phyloP scores from a whole-genome alignment of 805 yeast species.

The Ogataea paraovalis region DNA sequence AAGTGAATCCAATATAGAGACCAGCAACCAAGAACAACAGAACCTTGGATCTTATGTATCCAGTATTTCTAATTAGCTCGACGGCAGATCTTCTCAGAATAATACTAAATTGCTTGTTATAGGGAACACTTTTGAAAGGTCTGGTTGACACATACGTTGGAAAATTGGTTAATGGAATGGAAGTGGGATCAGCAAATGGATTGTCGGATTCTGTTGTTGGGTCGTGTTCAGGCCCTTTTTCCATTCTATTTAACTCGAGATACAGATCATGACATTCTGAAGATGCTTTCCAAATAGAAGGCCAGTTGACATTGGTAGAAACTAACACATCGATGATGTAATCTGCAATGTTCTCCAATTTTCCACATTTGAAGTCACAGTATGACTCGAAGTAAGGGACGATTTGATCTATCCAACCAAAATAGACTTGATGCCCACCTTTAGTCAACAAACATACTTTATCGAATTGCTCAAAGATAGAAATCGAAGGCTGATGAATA shows the following conservation, averaged over 20 bases:
- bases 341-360: constrained; percentile 39
- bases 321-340: constrained; percentile 43
- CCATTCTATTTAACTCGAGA: constrained; percentile 10
- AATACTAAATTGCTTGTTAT: constrained; percentile 38
- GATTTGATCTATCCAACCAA: constrained; percentile 36
- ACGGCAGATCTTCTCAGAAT: constrained; percentile 40
- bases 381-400: constrained; percentile 28
- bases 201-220: background rate
- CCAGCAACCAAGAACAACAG: constrained; percentile 41
- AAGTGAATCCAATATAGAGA: constrained; percentile 68
- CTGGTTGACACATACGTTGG: too few relatives aligned
- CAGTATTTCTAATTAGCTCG: constrained; percentile 57
- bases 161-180: background rate
- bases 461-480: constrained; percentile 45
- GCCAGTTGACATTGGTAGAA: constrained; percentile 38
- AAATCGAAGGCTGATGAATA: constrained; percentile 53
- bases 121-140: constrained; percentile 22
- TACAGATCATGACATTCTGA: constrained; percentile 19
- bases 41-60: constrained; percentile 59
- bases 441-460: constrained; percentile 42
- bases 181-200: background rate
- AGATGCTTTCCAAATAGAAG: constrained; percentile 27
- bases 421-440: constrained; percentile 47
- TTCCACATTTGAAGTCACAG: constrained; percentile 39
- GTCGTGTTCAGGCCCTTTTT: background rate